Percentiles rank a stretch among this genome's conserved stretches.
phyloP scores from a whole-genome alignment of 805 yeast species.

The Spencermartinsiella europaea region DNA sequence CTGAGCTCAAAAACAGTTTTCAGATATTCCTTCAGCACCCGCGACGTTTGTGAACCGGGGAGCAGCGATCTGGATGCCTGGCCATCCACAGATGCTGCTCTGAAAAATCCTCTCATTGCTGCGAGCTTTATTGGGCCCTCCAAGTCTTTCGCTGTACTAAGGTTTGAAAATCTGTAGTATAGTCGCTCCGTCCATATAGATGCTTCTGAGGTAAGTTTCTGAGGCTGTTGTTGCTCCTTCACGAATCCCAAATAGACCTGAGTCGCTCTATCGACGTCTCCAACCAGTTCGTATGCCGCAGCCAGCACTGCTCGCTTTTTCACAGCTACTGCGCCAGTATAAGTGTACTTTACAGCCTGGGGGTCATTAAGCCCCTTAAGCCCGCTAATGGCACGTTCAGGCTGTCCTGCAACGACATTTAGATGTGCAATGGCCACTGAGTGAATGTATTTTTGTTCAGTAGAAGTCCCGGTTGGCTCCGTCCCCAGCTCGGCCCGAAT shows the following conservation, averaged over 20 bases:
- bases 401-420: slow-evolving; percentile 16
- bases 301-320: slow-evolving; percentile 23
- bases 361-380: slow-evolving; percentile 12
- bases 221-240: slow-evolving; percentile 2
- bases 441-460: slow-evolving; percentile 14
- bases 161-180: slow-evolving; percentile 18
- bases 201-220: slow-evolving; percentile 31
- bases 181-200: slow-evolving; percentile 40
- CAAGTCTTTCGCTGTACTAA: slow-evolving; percentile 11
- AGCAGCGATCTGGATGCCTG: background rate
- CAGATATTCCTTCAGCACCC: background rate
- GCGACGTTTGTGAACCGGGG: background rate
- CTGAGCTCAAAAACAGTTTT: background rate
- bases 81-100: slow-evolving; percentile 9
- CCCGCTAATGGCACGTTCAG: slow-evolving; percentile 12
- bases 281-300: slow-evolving; percentile 20
- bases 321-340: slow-evolving; percentile 16
- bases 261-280: slow-evolving; percentile 18
- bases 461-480: background rate
- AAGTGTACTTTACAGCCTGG: slow-evolving; percentile 8
- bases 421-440: slow-evolving; percentile 18
- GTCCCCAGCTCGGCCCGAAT: background rate
- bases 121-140: slow-evolving; percentile 13
- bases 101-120: slow-evolving; percentile 15
- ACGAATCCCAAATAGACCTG: slow-evolving; percentile 10